Conservation (phyloP, 768 basidiomycete species). For the Amanita rimosa region DNA sequence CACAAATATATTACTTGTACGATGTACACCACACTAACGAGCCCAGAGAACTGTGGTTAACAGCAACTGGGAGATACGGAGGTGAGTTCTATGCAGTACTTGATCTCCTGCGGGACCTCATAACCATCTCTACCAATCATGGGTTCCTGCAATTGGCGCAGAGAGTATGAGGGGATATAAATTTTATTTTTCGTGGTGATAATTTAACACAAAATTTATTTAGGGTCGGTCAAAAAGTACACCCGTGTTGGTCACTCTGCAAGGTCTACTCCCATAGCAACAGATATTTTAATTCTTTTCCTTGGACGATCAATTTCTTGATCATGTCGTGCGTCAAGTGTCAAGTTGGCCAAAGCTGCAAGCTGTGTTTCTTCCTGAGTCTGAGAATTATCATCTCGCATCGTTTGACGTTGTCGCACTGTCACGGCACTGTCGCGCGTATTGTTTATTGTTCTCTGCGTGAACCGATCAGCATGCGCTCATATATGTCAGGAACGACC, state of each 20-base stretch:
- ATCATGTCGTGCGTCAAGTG: slow-evolving; percentile 19
- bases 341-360: slow-evolving; percentile 13
- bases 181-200: not conserved
- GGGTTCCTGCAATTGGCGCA: slow-evolving; percentile 23
- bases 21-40: slow-evolving; percentile 87
- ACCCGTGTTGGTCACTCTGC: slow-evolving; percentile 40
- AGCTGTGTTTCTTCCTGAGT: slow-evolving; percentile 25
- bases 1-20: no score
- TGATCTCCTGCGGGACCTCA: slow-evolving; percentile 82
- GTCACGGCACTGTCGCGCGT: slow-evolving; percentile 7
- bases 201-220: not conserved
- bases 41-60: slow-evolving; percentile 47
- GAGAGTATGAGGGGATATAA: slow-evolving; percentile 31
- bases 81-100: slow-evolving; percentile 80
- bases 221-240: slow-evolving; percentile 3
- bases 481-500: slow-evolving; percentile 6
- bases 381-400: slow-evolving; percentile 16
- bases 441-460: slow-evolving; percentile 11
- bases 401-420: not conserved
- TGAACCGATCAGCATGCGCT: slow-evolving; percentile 3
- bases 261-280: slow-evolving; percentile 59
- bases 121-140: slow-evolving; percentile 29
- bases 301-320: slow-evolving; percentile 18
- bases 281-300: slow-evolving; percentile 67
- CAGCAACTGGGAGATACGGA: slow-evolving; percentile 76